These are phyloP conservation scores for Eleusine coracana DNA, from an alignment of 176 grass and related monocot genomes.

Conservation along the genomic window DNA sequence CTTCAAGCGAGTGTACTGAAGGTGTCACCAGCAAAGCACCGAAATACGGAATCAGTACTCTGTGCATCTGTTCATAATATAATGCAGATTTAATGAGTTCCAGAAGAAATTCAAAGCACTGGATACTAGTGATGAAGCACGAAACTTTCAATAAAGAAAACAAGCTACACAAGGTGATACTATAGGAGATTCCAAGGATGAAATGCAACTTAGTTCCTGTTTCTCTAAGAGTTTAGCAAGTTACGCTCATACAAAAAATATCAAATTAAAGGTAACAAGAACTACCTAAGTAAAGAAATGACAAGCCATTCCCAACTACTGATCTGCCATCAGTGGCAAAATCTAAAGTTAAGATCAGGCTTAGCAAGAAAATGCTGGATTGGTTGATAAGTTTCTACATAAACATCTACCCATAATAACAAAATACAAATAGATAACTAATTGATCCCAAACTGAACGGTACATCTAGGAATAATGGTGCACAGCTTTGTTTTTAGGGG, in stretches of 20 bases:
- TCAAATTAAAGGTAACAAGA: neutral
- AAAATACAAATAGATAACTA: slow-evolving; percentile 13
- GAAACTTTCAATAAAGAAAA: neutral
- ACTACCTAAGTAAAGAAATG: neutral
- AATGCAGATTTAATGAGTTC: slow-evolving; percentile 31
- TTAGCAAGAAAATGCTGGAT: slow-evolving; percentile 13
- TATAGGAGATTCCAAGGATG: neutral
- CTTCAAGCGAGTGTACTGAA: slow-evolving; percentile 88
- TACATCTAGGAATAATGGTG: neutral
- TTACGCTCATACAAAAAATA: neutral
- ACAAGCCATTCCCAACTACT: neutral
- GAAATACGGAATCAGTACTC: slow-evolving; percentile 84
- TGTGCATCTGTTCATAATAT: slow-evolving; percentile 75
- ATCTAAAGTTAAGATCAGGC: slow-evolving; percentile 15
- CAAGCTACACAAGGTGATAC: neutral
- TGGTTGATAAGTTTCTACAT: neutral
- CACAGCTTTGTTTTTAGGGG: neutral
- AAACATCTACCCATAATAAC: neutral
- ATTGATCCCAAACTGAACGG: neutral
- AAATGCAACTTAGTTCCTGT: slow-evolving; percentile 1
- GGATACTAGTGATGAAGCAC: neutral
- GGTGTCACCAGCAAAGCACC: slow-evolving; percentile 78
- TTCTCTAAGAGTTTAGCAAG: slow-evolving; percentile 4
- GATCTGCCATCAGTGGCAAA: neutral
- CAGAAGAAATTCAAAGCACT: neutral